A percentile compares a stretch with the other conserved stretches of the same genome.
These are phyloP conservation scores for Boletus pseudo-olivaceus DNA, from an alignment of 768 basidiomycete genomes.

Conservation along the genomic window DNA sequence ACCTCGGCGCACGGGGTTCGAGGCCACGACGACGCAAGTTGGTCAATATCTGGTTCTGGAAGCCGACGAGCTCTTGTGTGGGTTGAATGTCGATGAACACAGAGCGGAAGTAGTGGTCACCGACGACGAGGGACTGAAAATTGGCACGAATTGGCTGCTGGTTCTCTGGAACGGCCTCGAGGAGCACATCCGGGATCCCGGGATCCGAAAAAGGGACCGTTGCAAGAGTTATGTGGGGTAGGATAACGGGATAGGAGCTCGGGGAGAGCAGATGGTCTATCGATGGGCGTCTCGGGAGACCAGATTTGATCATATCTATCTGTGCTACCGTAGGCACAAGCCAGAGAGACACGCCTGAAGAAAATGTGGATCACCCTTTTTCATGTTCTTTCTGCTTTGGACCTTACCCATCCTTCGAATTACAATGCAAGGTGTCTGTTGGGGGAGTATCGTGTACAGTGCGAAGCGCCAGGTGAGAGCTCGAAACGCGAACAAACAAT, in stretches of 20 bases:
- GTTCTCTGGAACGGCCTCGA: constrained; percentile 36
- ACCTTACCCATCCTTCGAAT: constrained; percentile 21
- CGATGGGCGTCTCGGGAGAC: constrained; percentile 43
- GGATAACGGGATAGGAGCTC: constrained; percentile 56
- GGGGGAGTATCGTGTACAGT: not conserved
- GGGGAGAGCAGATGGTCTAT: constrained; percentile 18
- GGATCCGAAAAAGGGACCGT: constrained; percentile 31
- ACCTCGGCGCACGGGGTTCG: constrained; percentile 50
- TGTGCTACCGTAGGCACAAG: constrained; percentile 55
- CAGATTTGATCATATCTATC: constrained; percentile 39
- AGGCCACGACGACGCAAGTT: constrained; percentile 32
- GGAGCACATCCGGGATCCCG: constrained; percentile 24
- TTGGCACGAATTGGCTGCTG: constrained; percentile 37
- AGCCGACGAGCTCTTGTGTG: constrained; percentile 40
- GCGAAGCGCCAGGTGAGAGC: not conserved
- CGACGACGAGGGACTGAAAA: constrained; percentile 55
- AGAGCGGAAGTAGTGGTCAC: constrained; percentile 67
- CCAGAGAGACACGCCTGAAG: constrained; percentile 62
- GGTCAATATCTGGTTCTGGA: constrained; percentile 49
- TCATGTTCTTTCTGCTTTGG: not conserved
- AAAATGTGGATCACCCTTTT: not conserved
- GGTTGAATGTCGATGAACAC: constrained; percentile 55
- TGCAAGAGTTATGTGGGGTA: constrained; percentile 71
- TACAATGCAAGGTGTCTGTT: not conserved
- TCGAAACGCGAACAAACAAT: not conserved